Evolutionary conservation across 140 eudicot species (phyloP).

Genomic region (Flaveria floridana): DNA sequence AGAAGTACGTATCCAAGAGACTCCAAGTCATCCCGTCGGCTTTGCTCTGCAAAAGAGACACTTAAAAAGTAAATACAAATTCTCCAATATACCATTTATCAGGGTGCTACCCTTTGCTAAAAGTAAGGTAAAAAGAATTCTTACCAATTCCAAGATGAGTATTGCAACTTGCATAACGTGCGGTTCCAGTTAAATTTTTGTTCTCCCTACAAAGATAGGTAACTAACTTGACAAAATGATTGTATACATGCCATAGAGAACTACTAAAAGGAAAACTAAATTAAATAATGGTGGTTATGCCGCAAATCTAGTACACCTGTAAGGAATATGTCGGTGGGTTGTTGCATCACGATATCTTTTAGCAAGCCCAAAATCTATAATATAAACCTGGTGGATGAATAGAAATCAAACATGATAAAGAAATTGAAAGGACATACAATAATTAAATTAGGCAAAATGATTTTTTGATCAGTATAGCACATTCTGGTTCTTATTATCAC

Average conservation of each 20-base stretch:
- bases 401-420: conserved; percentile 12
- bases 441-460: conserved; percentile 22
- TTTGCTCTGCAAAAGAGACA: conserved; percentile 55
- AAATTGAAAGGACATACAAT: conserved; percentile 11
- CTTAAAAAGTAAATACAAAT: neutral
- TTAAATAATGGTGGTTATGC: conserved; percentile 1
- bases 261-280: neutral
- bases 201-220: conserved; percentile 61
- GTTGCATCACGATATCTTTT: conserved; percentile 94
- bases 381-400: conserved; percentile 57
- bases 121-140: neutral
- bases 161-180: conserved; percentile 98
- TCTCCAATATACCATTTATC: neutral
- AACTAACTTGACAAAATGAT: neutral
- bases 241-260: conserved; percentile 10
- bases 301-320: conserved; percentile 53
- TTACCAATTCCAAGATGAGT: conserved; percentile 97
- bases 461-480: conserved; percentile 2
- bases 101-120: neutral
- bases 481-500: conserved; percentile 31
- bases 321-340: conserved; percentile 88
- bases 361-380: conserved; percentile 99
- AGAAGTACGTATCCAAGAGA: conserved; percentile 98
- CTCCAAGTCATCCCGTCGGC: conserved; percentile 95
- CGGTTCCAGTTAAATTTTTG: conserved; percentile 92